These are phyloP conservation scores for Calonectria multiphialidica DNA, from an alignment of 2,329 filamentous ascomycete species.

Conservation along the genomic window DNA sequence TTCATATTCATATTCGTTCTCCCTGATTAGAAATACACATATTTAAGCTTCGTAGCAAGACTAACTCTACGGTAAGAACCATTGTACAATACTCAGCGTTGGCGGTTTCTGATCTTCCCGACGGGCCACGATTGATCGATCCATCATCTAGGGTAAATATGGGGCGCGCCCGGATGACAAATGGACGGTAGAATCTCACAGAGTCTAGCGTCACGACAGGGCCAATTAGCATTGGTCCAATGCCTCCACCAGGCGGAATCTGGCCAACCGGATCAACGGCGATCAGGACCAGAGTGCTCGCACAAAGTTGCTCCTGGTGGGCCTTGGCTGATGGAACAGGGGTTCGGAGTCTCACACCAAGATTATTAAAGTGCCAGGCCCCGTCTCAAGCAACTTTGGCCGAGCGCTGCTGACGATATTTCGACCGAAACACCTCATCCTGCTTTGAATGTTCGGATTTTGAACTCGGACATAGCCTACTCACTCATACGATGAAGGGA, in stretches of 20 bases:
- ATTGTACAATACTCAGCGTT: too few relatives aligned
- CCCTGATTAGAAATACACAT: background rate
- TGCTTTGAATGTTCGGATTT: background rate
- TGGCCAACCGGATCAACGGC: background rate
- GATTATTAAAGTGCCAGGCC: background rate
- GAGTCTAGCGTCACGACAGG: background rate
- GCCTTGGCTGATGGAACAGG: background rate
- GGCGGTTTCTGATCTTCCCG: background rate
- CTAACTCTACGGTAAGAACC: background rate
- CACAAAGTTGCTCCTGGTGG: conserved; percentile 19
- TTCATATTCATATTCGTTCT: too few relatives aligned
- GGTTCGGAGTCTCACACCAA: background rate
- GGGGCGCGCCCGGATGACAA: background rate
- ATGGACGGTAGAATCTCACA: background rate
- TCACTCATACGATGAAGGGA: conserved; percentile 18
- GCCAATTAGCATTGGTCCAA: background rate
- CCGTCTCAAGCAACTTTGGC: conserved; percentile 22
- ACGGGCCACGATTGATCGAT: too few relatives aligned
- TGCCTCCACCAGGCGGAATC: background rate
- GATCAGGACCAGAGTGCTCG: background rate
- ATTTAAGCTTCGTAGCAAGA: background rate
- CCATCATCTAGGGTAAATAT: background rate
- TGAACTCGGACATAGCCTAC: background rate
- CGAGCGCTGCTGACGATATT: background rate
- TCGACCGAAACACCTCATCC: background rate